Evolutionary conservation across 1,284 basidiomycete species (phyloP), one percentile per base, ranked within the genome.

Genomic region (Porogramme epimiltina): DNA sequence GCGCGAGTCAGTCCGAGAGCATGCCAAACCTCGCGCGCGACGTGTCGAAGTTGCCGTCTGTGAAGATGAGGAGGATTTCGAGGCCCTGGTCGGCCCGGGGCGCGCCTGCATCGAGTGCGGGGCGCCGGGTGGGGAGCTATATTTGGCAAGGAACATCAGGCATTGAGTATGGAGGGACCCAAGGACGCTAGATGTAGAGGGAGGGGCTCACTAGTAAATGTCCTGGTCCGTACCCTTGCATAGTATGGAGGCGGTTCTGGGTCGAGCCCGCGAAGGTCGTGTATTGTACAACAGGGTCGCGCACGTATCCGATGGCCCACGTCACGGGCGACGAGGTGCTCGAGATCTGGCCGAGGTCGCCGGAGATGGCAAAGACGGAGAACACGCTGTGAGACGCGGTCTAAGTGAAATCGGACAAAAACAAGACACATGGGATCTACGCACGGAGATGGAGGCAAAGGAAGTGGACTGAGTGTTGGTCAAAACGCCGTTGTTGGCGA

Each of bases 31-130:
- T 66, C 13, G 64, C 64, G 39, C 64, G 63, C 2, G 54, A 45
- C 22, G 60, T 60, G 47, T 66, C 64, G 52, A 66, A 66, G 62
- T 66, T 62, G 48, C 64, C 64, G 52, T 66, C n/a, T n/a, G n/a
- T n/a, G n/a, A n/a, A n/a, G n/a, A n/a, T n/a, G n/a, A n/a, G n/a
- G n/a, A n/a, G n/a, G 38, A 64, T 53, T 48, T 66, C 64, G 36
- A 64, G 58, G n/a, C 63, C 64, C 26, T 63, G 48, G 34, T 59
- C 64, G 33, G 64, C n/a, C n/a, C n/a, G n/a, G n/a, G n/a, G n/a
- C n/a, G 62, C 19, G 63, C 64, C 48, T 64, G 63, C 31, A 66
- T 66, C 37, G 62, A 62, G 51, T 66, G 64, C 5, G 63, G 61
- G 8, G 61, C 59, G 28, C 62, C 61, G 10, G 58, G 58, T 15